phyloP scores from a whole-genome alignment of 2,329 filamentous ascomycete genomes.

The Elsinoe australis region DNA sequence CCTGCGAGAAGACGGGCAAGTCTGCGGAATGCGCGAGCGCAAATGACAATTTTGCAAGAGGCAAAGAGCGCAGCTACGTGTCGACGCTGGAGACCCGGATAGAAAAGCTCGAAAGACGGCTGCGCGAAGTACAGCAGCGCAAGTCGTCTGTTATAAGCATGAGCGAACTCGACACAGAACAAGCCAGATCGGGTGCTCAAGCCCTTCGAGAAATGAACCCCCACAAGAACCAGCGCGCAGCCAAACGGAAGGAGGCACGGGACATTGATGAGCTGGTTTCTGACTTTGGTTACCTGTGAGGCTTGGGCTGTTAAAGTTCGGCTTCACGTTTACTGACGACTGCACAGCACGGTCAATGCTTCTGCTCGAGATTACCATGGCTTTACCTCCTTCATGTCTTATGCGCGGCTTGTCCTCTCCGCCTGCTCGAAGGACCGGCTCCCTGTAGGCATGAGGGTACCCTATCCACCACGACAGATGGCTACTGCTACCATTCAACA shows the following conservation, averaged over 20 bases:
- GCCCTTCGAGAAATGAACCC: neutral
- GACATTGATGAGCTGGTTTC: slow-evolving; percentile 89
- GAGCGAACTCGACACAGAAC: slow-evolving; percentile 40
- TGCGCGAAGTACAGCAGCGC: slow-evolving; percentile 57
- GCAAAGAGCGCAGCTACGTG: slow-evolving; percentile 95
- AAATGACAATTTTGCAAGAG: slow-evolving; percentile 90
- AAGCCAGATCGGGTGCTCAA: slow-evolving; percentile 20
- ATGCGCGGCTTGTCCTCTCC: slow-evolving; percentile 80
- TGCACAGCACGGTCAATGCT: slow-evolving; percentile 73
- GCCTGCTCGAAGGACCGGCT: slow-evolving; percentile 68
- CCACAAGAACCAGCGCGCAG: slow-evolving; percentile 33
- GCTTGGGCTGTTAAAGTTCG: slow-evolving; percentile 19
- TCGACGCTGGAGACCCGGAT: slow-evolving; percentile 87
- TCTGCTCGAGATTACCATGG: slow-evolving; percentile 91
- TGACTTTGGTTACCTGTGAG: slow-evolving; percentile 84
- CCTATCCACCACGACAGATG: slow-evolving; percentile 62
- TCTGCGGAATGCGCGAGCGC: slow-evolving; percentile 84
- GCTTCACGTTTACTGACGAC: slow-evolving; percentile 17
- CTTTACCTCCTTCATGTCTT: slow-evolving; percentile 81
- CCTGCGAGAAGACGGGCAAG: slow-evolving; percentile 85
- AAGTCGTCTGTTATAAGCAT: slow-evolving; percentile 64
- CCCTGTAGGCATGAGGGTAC: slow-evolving; percentile 51
- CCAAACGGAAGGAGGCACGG: slow-evolving; percentile 60
- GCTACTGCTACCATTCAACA: slow-evolving; percentile 67
- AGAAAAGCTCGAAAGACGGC: slow-evolving; percentile 74